Base-by-base conservation (phyloP, 306 rosid species). In the Pterocarpus santalinus region DNA sequence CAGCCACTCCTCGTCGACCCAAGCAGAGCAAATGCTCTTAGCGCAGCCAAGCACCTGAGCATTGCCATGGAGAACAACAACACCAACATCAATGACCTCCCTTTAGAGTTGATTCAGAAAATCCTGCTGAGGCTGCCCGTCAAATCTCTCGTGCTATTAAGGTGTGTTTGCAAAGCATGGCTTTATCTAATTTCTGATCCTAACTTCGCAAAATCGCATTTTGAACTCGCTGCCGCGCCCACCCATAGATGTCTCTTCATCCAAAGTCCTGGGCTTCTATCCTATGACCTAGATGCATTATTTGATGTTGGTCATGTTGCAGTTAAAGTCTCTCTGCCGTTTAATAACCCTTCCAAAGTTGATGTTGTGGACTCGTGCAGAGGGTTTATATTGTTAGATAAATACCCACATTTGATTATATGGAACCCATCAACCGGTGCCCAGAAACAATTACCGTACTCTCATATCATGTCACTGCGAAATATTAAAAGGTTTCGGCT, bases 191-290 rank as follows among this genome's bases (percentile, higher is more conserved):
- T 80, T 12, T 47, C 72, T 9, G 12, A 60, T 36, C 7, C 72
- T 0, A 39, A 61, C 8, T 80, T 80, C 12, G 39, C 71, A 16
- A 34, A 3, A 33, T 69, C 69, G 16, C 82, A 79, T 79, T 60
- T 44, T 79, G 52, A 70, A 4, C 43, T 58, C 0, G 1, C 52
- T 9, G 2, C 64, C 0, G 6, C n/a, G 32, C 11, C 5, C 12
- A 11, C 69, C 38, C 71, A 0, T 7, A 80, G 7, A 71, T 49
- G 5, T 13, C 52, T 80, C 12, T 5, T 80, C 3, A 9, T 35
- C 11, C 5, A 5, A 12, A 2, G 14, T n/a, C 0, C 1, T 7
- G 0, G 30, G 51, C 0, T 5, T 38, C 53, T 0, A 8, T 44
- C 77, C 9, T 43, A 56, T 2, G 77, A 79, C 43, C 35, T 34